phyloP scores from a whole-genome alignment of 345 rosid species.

The Sonneratia caseolaris region DNA sequence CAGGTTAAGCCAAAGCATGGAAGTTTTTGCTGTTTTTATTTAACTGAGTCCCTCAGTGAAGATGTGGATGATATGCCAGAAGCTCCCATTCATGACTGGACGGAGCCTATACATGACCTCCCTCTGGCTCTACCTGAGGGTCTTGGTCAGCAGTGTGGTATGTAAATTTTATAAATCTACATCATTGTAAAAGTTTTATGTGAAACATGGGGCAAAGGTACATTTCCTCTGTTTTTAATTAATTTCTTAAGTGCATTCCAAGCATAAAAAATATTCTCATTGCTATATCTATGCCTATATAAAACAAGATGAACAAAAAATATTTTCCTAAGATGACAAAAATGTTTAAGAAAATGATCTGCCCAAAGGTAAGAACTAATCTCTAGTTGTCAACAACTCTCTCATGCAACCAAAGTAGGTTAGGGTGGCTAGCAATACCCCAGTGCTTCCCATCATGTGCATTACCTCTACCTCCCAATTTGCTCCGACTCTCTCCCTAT shows the following conservation, averaged over 20 bases:
- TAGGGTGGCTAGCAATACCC: not conserved
- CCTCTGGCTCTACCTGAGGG: slow-evolving; percentile 61
- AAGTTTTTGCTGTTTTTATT: slow-evolving; percentile 58
- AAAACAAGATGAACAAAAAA: not conserved
- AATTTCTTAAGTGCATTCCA: not conserved
- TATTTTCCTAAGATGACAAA: not conserved
- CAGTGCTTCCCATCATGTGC: too few species aligned
- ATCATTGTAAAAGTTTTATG: not conserved
- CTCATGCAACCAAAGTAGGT: not conserved
- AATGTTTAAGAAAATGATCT: not conserved
- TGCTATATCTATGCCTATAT: not conserved
- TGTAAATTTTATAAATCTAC: slow-evolving; percentile 15
- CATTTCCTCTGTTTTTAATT: not conserved
- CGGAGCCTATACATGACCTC: slow-evolving; percentile 27
- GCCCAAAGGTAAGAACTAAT: not conserved
- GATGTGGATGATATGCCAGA: slow-evolving; percentile 22
- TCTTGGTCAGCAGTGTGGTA: slow-evolving; percentile 44
- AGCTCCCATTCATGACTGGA: slow-evolving; percentile 21
- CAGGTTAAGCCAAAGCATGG: slow-evolving; percentile 68
- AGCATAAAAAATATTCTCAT: not conserved
- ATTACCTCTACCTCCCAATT: too few species aligned
- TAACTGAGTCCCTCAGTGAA: slow-evolving; percentile 51
- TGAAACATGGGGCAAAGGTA: not conserved
- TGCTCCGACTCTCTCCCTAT: not conserved
- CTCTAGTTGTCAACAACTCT: not conserved